Evolutionary conservation across 768 basidiomycete species (phyloP).

Genomic region (Naganishia onofrii): DNA sequence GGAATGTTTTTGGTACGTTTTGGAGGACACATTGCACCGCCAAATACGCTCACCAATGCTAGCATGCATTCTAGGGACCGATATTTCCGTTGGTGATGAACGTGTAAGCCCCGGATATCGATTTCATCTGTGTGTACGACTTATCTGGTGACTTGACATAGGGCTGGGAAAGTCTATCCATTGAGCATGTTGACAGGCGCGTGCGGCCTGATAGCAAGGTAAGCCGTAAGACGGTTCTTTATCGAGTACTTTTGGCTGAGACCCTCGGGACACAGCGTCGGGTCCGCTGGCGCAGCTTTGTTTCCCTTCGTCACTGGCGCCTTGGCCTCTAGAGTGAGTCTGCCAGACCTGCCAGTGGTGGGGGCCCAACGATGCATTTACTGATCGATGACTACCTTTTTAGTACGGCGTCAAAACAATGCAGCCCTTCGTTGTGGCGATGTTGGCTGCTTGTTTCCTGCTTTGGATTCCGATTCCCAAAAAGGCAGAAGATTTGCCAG

Average conservation of each 20-base stretch:
- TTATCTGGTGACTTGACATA: not conserved
- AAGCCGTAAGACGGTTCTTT: not conserved
- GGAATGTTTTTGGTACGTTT: slow-evolving; percentile 26
- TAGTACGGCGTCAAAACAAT: slow-evolving; percentile 21
- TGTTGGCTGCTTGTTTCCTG: slow-evolving; percentile 19
- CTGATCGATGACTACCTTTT: not conserved
- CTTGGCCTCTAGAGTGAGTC: not conserved
- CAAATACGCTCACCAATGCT: not conserved
- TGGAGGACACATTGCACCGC: not conserved
- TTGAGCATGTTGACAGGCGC: slow-evolving; percentile 22
- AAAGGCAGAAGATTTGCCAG: slow-evolving; percentile 1
- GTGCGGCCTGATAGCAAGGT: slow-evolving; percentile 24
- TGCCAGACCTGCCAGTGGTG: too few relatives aligned
- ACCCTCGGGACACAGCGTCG: too few relatives aligned
- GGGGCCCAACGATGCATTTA: too few relatives aligned
- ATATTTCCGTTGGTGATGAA: slow-evolving; percentile 25
- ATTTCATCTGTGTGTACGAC: not conserved
- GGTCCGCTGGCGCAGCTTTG: slow-evolving; percentile 17
- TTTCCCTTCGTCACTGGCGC: slow-evolving; percentile 21
- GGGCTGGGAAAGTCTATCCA: slow-evolving; percentile 14
- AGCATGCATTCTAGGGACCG: slow-evolving; percentile 17
- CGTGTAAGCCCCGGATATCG: not conserved
- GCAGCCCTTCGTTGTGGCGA: slow-evolving; percentile 20
- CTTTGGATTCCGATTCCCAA: slow-evolving; percentile 24
- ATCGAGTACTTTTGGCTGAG: too few relatives aligned